Base-by-base conservation (phyloP, 306 rosid species). In the Gynostemma pentaphyllum region DNA sequence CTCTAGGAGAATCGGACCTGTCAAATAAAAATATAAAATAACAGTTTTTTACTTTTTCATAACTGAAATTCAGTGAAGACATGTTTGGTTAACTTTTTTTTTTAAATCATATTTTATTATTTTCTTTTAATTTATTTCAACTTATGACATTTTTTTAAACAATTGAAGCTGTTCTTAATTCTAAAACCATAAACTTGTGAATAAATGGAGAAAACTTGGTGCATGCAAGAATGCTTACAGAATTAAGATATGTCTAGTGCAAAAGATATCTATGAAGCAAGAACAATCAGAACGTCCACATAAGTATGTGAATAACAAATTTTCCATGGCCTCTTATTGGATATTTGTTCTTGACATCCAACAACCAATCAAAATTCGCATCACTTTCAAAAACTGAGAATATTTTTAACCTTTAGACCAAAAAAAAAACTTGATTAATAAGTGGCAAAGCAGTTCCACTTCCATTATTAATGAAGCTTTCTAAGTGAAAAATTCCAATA, bases 1-100 rank as follows among this genome's bases (percentile, higher is more conserved):
- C 74, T 91, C 96, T 7, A 91, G 87, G 26, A 91, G 95, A 78
- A 91, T 82, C 59, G 97, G 97, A 77, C 96, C 97, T 91, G 81
- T 63, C 53, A 73, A 62, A 70, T 23, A 66, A 45, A 54, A 21
- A n/a, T n/a, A n/a, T n/a, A n/a, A n/a, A n/a, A n/a, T n/a, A n/a
- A n/a, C n/a, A n/a, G n/a, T n/a, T n/a, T n/a, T n/a, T n/a, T n/a
- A n/a, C n/a, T n/a, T n/a, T n/a, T n/a, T n/a, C n/a, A n/a, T n/a
- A n/a, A n/a, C n/a, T n/a, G n/a, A n/a, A n/a, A n/a, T n/a, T n/a
- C n/a, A n/a, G n/a, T n/a, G n/a, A n/a, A n/a, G n/a, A n/a, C n/a
- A n/a, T n/a, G n/a, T n/a, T n/a, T n/a, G n/a, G n/a, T n/a, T n/a
- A n/a, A n/a, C n/a, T n/a, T n/a, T n/a, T n/a, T n/a, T n/a, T n/a